Evolutionary conservation across 139 green algal genomes (phyloP), one percentile per base, ranked within the genome.

Genomic region (Micromonas commoda): DNA sequence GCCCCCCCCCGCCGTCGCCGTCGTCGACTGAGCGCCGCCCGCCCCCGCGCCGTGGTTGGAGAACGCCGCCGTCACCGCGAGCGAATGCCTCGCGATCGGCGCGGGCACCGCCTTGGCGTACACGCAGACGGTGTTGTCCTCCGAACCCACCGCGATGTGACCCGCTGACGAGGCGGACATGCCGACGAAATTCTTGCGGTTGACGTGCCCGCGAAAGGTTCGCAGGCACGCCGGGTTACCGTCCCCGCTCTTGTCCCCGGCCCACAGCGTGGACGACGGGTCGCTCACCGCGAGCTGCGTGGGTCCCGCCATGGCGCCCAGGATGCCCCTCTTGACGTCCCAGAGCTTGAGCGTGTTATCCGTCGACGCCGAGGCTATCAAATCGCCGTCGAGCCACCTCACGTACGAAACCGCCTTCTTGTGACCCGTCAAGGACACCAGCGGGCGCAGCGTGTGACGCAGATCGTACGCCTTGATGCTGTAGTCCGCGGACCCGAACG

Each of bases 151-250:
- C 0, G 96, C 72, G 52, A 97, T 91, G 38, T 93, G 90, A 34
- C 85, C 87, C 1, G 90, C 83, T 0, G 73, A 31, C 3, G 64
- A 81, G 23, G 91, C 89, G 5, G 86, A 79, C 33, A 98, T 83
- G 20, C 94, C 94, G 34, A 97, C 94, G 82, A 98, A 98, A 82
- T 98, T 96, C 76, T 93, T 92, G 74, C 94, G 86, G 57, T 98
- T 98, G 34, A 77, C 64, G 81, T 98, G 94, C 20, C 94, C 94
- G 0, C 57, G 83, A 53, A 82, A 86, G 26, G 81, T 84, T 28
- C 81, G 75, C 57, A 71, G 13, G 53, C 81, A 84, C 29, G 29
- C 65, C 6, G 3, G 34, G 34, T 28, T 60, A 6, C 26, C 24
- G 67, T 26, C 20, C 51, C 77, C 71, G 24, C 32, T 54, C 9